Conservation (phyloP, 2,329 filamentous ascomycete species). For the Claviceps arundinis region DNA sequence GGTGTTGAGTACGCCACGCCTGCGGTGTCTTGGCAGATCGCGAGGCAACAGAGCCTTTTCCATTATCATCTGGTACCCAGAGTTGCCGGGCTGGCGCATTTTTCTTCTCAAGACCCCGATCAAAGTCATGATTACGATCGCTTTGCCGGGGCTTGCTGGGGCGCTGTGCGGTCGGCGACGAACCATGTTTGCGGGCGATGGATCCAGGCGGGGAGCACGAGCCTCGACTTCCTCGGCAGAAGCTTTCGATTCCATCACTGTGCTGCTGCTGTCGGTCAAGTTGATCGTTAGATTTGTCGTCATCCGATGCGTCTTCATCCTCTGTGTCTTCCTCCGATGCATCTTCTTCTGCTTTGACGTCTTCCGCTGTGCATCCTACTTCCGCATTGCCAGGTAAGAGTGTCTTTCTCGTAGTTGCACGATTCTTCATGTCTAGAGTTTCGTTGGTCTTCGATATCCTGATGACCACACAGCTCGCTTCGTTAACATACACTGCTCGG, state of each 20-base stretch:
- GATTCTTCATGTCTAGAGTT: background rate
- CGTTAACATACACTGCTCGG: background rate
- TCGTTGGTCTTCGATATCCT: background rate
- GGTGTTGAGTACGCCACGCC: background rate
- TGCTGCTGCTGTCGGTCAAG: constrained; percentile 3
- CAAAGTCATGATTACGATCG: constrained; percentile 11
- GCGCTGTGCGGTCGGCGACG: constrained; percentile 11
- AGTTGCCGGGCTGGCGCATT: constrained; percentile 12
- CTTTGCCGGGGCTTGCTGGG: constrained; percentile 8
- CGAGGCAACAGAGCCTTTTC: background rate
- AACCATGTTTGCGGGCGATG: constrained; percentile 8
- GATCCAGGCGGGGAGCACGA: constrained; percentile 16
- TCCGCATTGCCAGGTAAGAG: constrained; percentile 4
- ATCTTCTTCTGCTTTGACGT: background rate
- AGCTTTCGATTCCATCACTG: constrained; percentile 5
- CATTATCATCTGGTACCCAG: constrained; percentile 15
- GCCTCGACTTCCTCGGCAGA: constrained; percentile 13
- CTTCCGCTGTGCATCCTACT: background rate
- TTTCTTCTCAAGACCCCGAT: constrained; percentile 12
- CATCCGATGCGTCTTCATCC: too few species aligned
- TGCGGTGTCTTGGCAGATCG: constrained; percentile 5
- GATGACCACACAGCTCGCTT: background rate
- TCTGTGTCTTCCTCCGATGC: too few species aligned
- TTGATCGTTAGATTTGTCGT: background rate
- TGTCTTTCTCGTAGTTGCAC: constrained; percentile 6